phyloP scores from a whole-genome alignment of 192 early-diverging fungal genomes.

The Coemansia sp. region DNA sequence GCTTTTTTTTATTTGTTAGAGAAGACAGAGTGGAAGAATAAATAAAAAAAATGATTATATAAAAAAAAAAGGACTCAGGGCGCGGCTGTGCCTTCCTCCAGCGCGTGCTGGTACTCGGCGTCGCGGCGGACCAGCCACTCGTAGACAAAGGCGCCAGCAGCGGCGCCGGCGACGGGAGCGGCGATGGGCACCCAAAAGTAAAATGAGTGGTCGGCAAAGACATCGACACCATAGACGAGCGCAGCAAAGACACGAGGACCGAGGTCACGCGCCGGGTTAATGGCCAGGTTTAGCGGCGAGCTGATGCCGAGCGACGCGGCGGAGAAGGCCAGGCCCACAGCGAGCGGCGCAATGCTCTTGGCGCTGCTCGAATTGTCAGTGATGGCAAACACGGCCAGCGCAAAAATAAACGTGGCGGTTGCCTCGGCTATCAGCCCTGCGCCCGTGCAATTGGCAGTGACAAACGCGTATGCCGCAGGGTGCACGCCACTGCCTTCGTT shows the following conservation, averaged over 20 bases:
- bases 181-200: conserved; percentile 77
- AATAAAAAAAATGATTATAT: too few relatives aligned
- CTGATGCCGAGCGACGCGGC: conserved; percentile 62
- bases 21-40: too few relatives aligned
- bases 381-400: conserved; percentile 61
- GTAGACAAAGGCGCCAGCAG: conserved; percentile 61
- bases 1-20: too few relatives aligned
- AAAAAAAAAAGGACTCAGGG: too few relatives aligned
- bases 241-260: conserved; percentile 72
- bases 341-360: conserved; percentile 57
- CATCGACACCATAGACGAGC: conserved; percentile 68
- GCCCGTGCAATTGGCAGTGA: conserved; percentile 24
- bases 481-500: conserved; percentile 9
- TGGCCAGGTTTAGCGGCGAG: conserved; percentile 63
- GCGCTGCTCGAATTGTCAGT: conserved; percentile 58
- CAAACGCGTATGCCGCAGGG: conserved; percentile 39
- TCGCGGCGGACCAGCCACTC: conserved; percentile 42
- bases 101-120: conserved; percentile 29
- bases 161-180: conserved; percentile 64
- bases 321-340: conserved; percentile 63
- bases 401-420: conserved; percentile 62
- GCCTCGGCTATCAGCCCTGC: conserved; percentile 54
- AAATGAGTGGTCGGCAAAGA: conserved; percentile 66
- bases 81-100: conserved; percentile 52
- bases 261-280: conserved; percentile 81